Evolutionary conservation across 257 asterid genomes (phyloP).

Genomic region (Rauvolfia tetraphylla): DNA sequence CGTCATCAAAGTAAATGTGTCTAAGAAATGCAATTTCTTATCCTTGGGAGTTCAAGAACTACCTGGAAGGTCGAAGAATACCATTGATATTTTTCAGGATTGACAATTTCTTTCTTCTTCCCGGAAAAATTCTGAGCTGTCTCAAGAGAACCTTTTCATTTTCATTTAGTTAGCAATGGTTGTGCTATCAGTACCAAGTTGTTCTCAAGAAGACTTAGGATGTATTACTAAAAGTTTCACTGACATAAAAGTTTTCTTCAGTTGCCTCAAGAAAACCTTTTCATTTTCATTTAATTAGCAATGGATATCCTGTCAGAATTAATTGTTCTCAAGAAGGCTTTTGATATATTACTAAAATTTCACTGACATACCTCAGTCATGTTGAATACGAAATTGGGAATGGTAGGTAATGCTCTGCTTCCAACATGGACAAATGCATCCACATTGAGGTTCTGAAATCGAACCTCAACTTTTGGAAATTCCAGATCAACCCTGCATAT

Average conservation of each 20-base stretch:
- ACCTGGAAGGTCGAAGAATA: constrained; percentile 92
- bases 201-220: not conserved
- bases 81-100: constrained; percentile 78
- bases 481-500: constrained; percentile 77
- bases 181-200: not conserved
- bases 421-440: constrained; percentile 76
- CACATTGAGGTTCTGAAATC: constrained; percentile 68
- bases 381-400: constrained; percentile 78
- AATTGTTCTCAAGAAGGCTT: not conserved
- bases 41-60: constrained; percentile 8
- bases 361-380: constrained; percentile 77
- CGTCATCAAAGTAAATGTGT: not conserved
- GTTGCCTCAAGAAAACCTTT: constrained; percentile 68
- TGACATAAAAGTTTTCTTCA: constrained; percentile 45
- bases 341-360: not conserved
- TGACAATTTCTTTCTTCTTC: constrained; percentile 57
- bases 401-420: constrained; percentile 91
- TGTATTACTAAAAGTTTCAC: constrained; percentile 13
- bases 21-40: constrained; percentile 11
- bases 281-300: constrained; percentile 9
- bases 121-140: constrained; percentile 56
- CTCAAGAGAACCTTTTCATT: constrained; percentile 58
- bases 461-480: constrained; percentile 84
- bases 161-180: not conserved
- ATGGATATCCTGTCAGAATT: not conserved